These are phyloP conservation scores for Stagonosporopsis cucurbitacearum DNA, from an alignment of 2,329 filamentous ascomycete species.

Conservation along the genomic window DNA sequence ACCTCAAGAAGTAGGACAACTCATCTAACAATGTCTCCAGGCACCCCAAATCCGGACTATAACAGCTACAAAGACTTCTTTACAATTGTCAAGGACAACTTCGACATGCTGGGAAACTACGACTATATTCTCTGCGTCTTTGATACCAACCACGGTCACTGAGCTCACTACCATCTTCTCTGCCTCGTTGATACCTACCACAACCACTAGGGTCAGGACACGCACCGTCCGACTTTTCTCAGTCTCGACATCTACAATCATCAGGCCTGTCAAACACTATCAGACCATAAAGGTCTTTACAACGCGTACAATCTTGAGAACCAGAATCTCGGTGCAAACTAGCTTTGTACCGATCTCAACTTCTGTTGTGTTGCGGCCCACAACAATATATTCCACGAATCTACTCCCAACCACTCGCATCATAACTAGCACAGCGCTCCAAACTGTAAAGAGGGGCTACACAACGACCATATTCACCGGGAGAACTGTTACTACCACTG, in stretches of 20 bases:
- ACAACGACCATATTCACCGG: conserved; percentile 3
- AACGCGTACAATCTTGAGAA: conserved; percentile 1
- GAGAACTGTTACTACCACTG: neutral
- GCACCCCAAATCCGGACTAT: neutral
- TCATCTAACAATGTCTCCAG: neutral
- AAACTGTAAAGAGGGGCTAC: neutral
- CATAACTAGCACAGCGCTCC: neutral
- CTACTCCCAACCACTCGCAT: neutral
- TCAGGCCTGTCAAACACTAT: neutral
- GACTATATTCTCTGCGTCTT: neutral
- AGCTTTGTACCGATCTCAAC: neutral
- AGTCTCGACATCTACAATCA: neutral
- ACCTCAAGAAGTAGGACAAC: no score
- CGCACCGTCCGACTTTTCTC: neutral
- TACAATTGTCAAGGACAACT: neutral
- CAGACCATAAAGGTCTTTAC: neutral
- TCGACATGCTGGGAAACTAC: neutral
- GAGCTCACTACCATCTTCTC: neutral
- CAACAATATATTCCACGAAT: conserved; percentile 9
- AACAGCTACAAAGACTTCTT: neutral
- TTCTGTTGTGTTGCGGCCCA: conserved; percentile 6
- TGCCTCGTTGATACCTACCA: neutral
- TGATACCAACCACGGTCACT: neutral
- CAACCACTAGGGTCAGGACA: neutral
- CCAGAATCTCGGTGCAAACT: neutral